A percentile compares a stretch with the other conserved stretches of the same genome.
phyloP scores from a whole-genome alignment of 345 rosid species.

The Physaria fendleri region DNA sequence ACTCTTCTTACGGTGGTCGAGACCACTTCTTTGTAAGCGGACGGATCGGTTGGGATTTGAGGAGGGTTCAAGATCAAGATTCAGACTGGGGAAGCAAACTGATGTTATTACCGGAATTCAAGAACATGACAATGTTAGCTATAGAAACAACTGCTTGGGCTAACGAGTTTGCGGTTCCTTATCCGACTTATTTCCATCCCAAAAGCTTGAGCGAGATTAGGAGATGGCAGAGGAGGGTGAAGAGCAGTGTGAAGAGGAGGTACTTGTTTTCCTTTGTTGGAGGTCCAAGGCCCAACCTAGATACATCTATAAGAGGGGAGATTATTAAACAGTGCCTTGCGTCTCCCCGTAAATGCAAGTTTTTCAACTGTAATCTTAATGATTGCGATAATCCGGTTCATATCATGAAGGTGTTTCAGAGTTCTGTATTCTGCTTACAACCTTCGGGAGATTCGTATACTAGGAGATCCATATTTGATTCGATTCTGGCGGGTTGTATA shows the following conservation, averaged over 20 bases:
- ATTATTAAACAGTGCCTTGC: conserved; percentile 39
- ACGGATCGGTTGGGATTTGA: conserved; percentile 33
- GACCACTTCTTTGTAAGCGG: conserved; percentile 44
- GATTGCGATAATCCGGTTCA: conserved; percentile 34
- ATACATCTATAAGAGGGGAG: conserved; percentile 34
- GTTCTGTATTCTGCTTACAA: conserved; percentile 45
- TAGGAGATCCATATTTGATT: conserved; percentile 46
- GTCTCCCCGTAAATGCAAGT: conserved; percentile 24
- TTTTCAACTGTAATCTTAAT: no score
- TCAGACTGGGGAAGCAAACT: conserved; percentile 43
- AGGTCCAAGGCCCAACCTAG: conserved; percentile 21
- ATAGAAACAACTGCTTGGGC: conserved; percentile 26
- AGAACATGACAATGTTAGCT: conserved; percentile 37
- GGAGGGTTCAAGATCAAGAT: conserved; percentile 23
- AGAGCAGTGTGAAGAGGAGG: conserved; percentile 10
- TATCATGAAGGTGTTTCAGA: conserved; percentile 33
- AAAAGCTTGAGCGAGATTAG: conserved; percentile 16
- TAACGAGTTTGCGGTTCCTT: conserved; percentile 37
- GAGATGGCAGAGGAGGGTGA: conserved; percentile 33
- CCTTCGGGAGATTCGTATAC: conserved; percentile 60
- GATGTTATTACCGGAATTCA: conserved; percentile 26
- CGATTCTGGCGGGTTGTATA: conserved; percentile 48
- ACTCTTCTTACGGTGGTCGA: conserved; percentile 26
- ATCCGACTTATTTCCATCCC: conserved; percentile 44
- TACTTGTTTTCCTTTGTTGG: conserved; percentile 34